phyloP scores from a whole-genome alignment of 2,329 filamentous ascomycete species.

The Colletotrichum sp. region DNA sequence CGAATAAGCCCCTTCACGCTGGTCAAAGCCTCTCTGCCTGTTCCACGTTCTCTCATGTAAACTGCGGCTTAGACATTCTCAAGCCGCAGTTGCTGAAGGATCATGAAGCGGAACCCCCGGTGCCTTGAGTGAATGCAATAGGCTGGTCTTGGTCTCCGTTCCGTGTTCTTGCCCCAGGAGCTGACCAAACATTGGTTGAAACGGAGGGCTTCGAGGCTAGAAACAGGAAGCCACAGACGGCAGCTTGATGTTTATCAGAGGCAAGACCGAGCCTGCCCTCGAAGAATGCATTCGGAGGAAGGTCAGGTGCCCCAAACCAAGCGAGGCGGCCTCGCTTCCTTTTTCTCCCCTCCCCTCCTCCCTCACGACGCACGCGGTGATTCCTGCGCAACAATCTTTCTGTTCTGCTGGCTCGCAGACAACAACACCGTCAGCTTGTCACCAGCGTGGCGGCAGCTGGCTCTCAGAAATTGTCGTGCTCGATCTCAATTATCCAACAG shows the following conservation, averaged over 20 bases:
- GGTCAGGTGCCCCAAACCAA: neutral
- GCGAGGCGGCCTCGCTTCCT: neutral
- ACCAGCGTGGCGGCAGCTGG: neutral
- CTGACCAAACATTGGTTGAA: neutral
- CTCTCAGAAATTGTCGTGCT: neutral
- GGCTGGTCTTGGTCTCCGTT: neutral
- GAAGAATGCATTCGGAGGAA: neutral
- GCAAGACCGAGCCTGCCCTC: constrained; percentile 11
- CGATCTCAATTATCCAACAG: neutral
- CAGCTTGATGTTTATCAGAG: constrained; percentile 1
- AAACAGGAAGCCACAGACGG: constrained; percentile 16
- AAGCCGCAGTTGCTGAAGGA: neutral
- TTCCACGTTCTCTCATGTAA: neutral
- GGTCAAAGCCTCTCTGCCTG: constrained; percentile 6
- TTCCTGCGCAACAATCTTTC: neutral
- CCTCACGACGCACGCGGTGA: neutral
- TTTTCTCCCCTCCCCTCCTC: neutral
- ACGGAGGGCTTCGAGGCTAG: neutral
- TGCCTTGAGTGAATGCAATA: neutral
- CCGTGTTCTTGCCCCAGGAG: neutral
- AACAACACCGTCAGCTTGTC: neutral
- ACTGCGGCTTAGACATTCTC: neutral
- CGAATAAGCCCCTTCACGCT: neutral
- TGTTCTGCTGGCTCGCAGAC: neutral
- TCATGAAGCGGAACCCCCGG: neutral